Evolutionary conservation across 495 filamentous ascomycete species (phyloP).

Genomic region (Podospora tetraspora): DNA sequence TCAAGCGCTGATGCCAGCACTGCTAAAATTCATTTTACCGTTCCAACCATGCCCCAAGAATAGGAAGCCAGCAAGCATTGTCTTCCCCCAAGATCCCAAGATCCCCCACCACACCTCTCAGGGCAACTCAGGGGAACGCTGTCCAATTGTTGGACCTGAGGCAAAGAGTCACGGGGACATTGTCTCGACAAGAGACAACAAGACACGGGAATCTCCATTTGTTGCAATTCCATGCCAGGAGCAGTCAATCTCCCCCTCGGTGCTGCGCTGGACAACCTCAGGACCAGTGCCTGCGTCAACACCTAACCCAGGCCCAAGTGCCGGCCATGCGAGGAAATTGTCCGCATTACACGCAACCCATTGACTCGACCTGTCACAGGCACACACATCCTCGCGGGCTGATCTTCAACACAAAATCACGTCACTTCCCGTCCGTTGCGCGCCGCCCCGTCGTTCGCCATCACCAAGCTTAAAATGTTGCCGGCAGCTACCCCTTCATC

Average conservation of each 20-base stretch:
- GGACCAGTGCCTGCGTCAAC: background rate
- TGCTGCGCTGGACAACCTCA: background rate
- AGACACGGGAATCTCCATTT: conserved; percentile 16
- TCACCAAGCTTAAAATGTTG: background rate
- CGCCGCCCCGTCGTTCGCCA: too few species aligned
- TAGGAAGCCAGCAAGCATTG: too few species aligned
- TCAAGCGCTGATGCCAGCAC: background rate
- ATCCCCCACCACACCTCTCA: background rate
- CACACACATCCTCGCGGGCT: too few species aligned
- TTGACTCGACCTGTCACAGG: background rate
- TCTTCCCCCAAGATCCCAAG: too few species aligned
- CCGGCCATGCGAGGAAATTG: background rate
- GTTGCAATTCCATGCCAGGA: background rate
- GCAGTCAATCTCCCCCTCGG: background rate
- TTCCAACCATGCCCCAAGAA: background rate
- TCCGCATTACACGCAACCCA: background rate
- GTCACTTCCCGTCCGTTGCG: background rate
- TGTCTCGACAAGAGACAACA: background rate
- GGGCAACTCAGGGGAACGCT: background rate
- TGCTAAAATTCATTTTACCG: background rate
- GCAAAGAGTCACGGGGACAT: background rate
- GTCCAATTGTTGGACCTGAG: background rate
- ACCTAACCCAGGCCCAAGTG: background rate
- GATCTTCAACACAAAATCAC: background rate
- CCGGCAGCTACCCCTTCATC: background rate